Evolutionary conservation across 257 asterid genomes (phyloP).

Genomic region (Solanum medicagineum): DNA sequence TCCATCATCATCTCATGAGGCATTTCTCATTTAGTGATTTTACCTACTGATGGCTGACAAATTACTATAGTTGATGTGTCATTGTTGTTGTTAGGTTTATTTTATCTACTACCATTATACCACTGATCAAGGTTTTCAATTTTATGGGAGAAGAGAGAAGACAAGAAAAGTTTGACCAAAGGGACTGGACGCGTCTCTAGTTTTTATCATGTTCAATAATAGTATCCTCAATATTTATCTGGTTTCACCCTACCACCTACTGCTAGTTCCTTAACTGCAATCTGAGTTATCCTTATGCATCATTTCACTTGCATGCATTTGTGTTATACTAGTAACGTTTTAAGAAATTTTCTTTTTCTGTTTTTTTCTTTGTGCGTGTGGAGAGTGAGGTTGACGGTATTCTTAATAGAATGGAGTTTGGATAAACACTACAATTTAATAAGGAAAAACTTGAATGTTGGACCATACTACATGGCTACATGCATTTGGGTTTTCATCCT

Average conservation of each 20-base stretch:
- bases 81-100: neutral
- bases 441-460: neutral
- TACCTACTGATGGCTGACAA: neutral
- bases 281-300: neutral
- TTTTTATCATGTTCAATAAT: neutral
- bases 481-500: neutral
- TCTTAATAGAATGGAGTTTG: neutral
- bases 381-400: neutral
- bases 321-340: neutral
- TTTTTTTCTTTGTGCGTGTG: neutral
- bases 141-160: neutral
- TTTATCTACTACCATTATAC: neutral
- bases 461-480: neutral
- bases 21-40: neutral
- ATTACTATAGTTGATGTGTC: neutral
- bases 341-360: neutral
- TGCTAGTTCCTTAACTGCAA: neutral
- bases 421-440: neutral
- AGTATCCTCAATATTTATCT: neutral
- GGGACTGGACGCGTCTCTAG: neutral
- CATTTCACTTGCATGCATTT: neutral
- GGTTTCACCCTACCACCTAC: neutral
- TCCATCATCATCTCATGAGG: neutral
- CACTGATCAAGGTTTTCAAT: neutral
- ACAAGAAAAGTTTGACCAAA: neutral